Evolutionary conservation across 352 stramenopile genomes (phyloP).

Genomic region (Elongisporangium prolatum): DNA sequence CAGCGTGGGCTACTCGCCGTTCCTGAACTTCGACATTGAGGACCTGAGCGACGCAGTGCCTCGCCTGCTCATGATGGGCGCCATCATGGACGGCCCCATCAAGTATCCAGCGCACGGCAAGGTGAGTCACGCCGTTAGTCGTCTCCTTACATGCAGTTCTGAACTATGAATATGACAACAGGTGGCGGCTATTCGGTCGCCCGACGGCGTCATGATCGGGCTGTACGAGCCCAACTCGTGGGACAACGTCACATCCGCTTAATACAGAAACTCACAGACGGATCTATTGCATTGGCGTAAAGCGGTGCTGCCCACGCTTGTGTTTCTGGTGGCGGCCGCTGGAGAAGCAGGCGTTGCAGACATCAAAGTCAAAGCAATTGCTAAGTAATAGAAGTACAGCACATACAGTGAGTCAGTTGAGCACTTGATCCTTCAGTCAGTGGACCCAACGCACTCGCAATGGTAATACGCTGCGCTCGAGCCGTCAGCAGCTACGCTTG

Average conservation of each 20-base stretch:
- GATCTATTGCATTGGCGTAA: slow-evolving; percentile 7
- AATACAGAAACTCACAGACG: slow-evolving; percentile 11
- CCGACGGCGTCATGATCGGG: slow-evolving; percentile 90
- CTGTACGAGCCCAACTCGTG: slow-evolving; percentile 89
- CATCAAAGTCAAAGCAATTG: slow-evolving; percentile 32
- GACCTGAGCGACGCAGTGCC: slow-evolving; percentile 87
- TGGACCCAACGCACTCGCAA: slow-evolving; percentile 9
- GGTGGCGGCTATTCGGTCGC: slow-evolving; percentile 83
- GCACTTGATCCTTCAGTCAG: slow-evolving; percentile 2
- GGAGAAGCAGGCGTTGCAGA: slow-evolving; percentile 16
- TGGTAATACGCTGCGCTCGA: slow-evolving; percentile 10
- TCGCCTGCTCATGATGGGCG: slow-evolving; percentile 80
- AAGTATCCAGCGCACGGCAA: slow-evolving; percentile 91
- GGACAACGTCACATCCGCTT: slow-evolving; percentile 80
- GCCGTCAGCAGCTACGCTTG: background rate
- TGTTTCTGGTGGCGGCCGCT: slow-evolving; percentile 3
- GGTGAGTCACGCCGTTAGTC: slow-evolving; percentile 16
- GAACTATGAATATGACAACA: slow-evolving; percentile 16
- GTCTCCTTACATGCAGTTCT: background rate
- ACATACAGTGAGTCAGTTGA: background rate
- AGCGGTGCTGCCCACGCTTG: slow-evolving; percentile 7
- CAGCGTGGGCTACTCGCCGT: slow-evolving; percentile 84
- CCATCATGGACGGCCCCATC: slow-evolving; percentile 89
- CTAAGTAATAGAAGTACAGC: slow-evolving; percentile 10
- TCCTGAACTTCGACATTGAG: slow-evolving; percentile 90